Evolutionary conservation across 768 basidiomycete species (phyloP).

Genomic region (Pholiota microspora): DNA sequence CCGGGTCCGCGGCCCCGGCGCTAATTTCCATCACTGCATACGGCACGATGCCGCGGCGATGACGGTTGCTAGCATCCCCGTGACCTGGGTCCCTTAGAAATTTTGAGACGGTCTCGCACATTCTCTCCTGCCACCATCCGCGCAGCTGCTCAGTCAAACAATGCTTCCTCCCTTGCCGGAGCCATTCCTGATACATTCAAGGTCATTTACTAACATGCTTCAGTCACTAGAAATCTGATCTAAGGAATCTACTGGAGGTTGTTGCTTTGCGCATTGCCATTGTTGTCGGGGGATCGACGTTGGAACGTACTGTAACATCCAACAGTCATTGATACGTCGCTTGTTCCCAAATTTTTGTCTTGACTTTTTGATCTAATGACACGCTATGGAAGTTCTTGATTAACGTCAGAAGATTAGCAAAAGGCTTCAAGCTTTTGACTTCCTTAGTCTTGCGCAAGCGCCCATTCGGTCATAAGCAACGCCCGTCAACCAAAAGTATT

Average conservation of each 20-base stretch:
- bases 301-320: background rate
- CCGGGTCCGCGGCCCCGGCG: slow-evolving; percentile 7
- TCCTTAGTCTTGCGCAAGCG: too few species aligned
- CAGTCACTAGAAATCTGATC: background rate
- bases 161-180: background rate
- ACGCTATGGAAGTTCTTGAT: too few species aligned
- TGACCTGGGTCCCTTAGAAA: background rate
- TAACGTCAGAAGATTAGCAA: too few species aligned
- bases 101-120: background rate
- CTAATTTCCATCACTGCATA: background rate
- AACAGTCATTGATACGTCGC: background rate
- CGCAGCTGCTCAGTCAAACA: background rate
- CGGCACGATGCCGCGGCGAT: background rate
- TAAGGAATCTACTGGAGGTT: background rate
- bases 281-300: background rate
- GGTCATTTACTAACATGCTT: background rate
- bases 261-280: background rate
- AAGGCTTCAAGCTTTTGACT: too few species aligned
- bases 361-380: background rate
- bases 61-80: background rate
- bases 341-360: background rate
- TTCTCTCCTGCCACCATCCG: background rate
- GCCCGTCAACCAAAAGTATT: background rate
- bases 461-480: background rate
- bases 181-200: background rate